Base-by-base conservation (phyloP, 2,329 filamentous ascomycete species). In the Cordyceps javanica region DNA sequence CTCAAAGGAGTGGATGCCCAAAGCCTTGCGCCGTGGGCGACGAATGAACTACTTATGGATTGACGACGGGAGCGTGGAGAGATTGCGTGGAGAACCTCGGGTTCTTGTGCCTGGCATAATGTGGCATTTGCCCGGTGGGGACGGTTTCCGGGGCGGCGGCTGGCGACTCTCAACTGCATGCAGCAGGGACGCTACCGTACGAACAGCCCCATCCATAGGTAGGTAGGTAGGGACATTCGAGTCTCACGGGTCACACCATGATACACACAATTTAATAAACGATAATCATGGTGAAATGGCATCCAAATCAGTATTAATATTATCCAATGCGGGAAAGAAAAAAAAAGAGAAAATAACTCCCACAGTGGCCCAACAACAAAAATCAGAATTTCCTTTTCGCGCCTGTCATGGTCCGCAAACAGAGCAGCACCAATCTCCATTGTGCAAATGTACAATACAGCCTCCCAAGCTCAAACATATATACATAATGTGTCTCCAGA, bases 1-100 rank as follows among this genome's bases (percentile, higher is more conserved):
- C 16, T 16, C n/a, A 56, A 56, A 56, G 55, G 48, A 57, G 46
- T 21, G 55, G 46, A 51, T 52, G 46, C 39, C 55, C 55, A 51
- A 26, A 57, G 53, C 41, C 16, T 45, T 51, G 28, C 21, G 55
- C 39, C 48, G 38, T 21, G 48, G 46, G 45, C 54, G 23, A 50
- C 39, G 51, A 41, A 28, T 36, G n/a, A n/a, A 32, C n/a, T n/a
- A n/a, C n/a, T 36, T 44, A 25, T 5, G 10, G 19, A 44, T 26
- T 54, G 19, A 26, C 3, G 19, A 42, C 25, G 14, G 30, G 10
- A 38, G 21, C 25, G n/a, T 44, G 26, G 8, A 19, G 19, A 53
- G 38, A 44, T 42, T 44, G 51, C 32, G 23, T 36, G 50, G 51
- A 54, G 51, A 28, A 45, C 39, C 51, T 54, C 51, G 51, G 51